These are phyloP conservation scores for Strigomonas culicis DNA, from an alignment of 208 protist genomes.

Conservation along the genomic window DNA sequence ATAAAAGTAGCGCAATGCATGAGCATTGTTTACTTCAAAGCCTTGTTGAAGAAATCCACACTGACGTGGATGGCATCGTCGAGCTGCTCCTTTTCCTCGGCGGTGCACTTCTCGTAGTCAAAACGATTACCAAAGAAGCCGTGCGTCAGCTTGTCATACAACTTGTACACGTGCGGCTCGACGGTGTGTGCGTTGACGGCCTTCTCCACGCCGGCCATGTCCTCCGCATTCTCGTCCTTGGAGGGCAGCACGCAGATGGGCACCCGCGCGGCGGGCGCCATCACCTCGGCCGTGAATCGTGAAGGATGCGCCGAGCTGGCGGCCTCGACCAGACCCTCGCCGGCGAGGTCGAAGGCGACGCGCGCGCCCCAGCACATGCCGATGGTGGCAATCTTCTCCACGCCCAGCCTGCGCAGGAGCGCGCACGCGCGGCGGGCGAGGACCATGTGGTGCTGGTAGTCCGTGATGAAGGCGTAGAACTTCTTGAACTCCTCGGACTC, in stretches of 20 bases:
- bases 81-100: conserved; percentile 17
- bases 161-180: conserved; percentile 26
- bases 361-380: conserved; percentile 57
- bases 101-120: conserved; percentile 25
- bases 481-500: conserved; percentile 27
- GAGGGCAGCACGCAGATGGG: conserved; percentile 38
- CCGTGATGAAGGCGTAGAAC: conserved; percentile 16
- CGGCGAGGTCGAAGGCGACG: conserved; percentile 22
- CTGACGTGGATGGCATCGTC: conserved; percentile 18
- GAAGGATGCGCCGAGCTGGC: conserved; percentile 34
- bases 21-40: conserved; percentile 12
- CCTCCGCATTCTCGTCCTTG: conserved; percentile 23
- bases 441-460: conserved; percentile 22
- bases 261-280: conserved; percentile 5
- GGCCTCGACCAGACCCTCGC: conserved; percentile 22
- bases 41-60: conserved; percentile 30
- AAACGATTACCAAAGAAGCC: conserved; percentile 52
- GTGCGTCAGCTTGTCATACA: conserved; percentile 33
- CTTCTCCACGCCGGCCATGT: conserved; percentile 28
- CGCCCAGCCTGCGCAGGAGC: conserved; percentile 32
- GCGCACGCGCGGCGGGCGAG: conserved; percentile 22
- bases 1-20: neutral
- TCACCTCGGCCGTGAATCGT: conserved; percentile 18
- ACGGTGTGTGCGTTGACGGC: conserved; percentile 22
- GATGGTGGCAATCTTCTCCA: conserved; percentile 27